Evolutionary conservation across 1,284 basidiomycete genomes (phyloP), one percentile per base, ranked within the genome.

Genomic region (Tilletia horrida): DNA sequence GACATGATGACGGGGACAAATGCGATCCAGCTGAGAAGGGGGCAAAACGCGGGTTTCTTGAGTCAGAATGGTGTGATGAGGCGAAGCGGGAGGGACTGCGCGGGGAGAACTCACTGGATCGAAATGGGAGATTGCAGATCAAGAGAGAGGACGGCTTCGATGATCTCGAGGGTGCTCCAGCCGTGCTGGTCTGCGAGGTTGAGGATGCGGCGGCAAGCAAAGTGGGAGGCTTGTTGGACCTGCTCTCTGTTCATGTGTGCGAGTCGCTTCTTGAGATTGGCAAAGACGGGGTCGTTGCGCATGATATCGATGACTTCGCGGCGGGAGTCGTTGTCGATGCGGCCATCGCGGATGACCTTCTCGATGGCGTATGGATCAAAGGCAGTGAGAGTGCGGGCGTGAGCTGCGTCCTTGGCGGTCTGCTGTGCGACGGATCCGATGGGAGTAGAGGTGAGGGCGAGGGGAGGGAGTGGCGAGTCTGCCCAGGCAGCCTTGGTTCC

Each of bases 1-100:
- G 73, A 72, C 57, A 76, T 73, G 68, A 79, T 79, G 42, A 79
- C 77, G 14, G 77, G 77, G 2, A 79, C 77, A 65, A 79, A 79
- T 13, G 77, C 77, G 27, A 79, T 72, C 76, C 76, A 76, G 68
- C 55, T 59, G 29, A 8, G 1, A 4, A 27, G 18, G 25, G 77
- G 76, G 48, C n/a, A n/a, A n/a, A n/a, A n/a, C n/a, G n/a, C n/a
- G n/a, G n/a, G n/a, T n/a, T n/a, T n/a, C n/a, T n/a, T n/a, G n/a
- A n/a, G n/a, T n/a, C n/a, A n/a, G n/a, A n/a, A n/a, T n/a, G 76
- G 75, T 11, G 72, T 77, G 52, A 78, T 69, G 13, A 48, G 2
- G 35, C 8, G 47, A 48, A 25, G 18, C n/a, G 47, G 18, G 47
- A 48, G 4, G 8, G n/a, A 47, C 14, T n/a, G n/a, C n/a, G n/a